A percentile compares a stretch with the other conserved stretches of the same genome.
phyloP scores from a whole-genome alignment of 768 basidiomycete genomes.

The Amanita thiersii region DNA sequence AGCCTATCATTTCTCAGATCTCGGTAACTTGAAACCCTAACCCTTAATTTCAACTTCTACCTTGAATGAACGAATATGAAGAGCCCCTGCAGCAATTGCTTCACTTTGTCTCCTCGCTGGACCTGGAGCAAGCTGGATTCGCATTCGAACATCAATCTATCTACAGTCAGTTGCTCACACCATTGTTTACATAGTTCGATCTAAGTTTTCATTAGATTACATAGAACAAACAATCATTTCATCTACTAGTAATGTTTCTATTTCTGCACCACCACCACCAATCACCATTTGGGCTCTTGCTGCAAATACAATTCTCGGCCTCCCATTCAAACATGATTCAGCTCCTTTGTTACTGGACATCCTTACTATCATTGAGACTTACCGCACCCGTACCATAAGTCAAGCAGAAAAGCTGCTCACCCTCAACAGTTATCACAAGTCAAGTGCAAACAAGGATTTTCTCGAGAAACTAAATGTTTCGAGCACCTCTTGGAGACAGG shows the following conservation, averaged over 20 bases:
- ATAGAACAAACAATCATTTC: conserved; percentile 16
- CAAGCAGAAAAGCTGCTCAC: too few relatives aligned
- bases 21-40: too few relatives aligned
- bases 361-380: too few relatives aligned
- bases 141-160: conserved; percentile 3
- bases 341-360: too few relatives aligned
- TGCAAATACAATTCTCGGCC: conserved; percentile 5
- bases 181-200: not conserved
- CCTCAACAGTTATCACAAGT: too few relatives aligned
- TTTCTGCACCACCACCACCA: conserved; percentile 14
- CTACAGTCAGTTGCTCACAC: conserved; percentile 1
- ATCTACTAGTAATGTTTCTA: conserved; percentile 16
- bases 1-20: conserved; percentile 6
- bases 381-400: too few relatives aligned
- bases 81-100: conserved; percentile 2
- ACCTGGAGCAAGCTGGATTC: not conserved
- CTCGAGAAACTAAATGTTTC: conserved; percentile 13
- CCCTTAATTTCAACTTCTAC: too few relatives aligned
- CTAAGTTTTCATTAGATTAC: conserved; percentile 11
- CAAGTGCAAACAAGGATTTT: conserved; percentile 14
- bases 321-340: too few relatives aligned
- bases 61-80: not conserved
- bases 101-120: conserved; percentile 3
- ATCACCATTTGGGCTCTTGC: conserved; percentile 4
- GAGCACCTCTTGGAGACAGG: conserved; percentile 16